phyloP scores from a whole-genome alignment of 2,329 filamentous ascomycete genomes.

The Didymella pinodella region DNA sequence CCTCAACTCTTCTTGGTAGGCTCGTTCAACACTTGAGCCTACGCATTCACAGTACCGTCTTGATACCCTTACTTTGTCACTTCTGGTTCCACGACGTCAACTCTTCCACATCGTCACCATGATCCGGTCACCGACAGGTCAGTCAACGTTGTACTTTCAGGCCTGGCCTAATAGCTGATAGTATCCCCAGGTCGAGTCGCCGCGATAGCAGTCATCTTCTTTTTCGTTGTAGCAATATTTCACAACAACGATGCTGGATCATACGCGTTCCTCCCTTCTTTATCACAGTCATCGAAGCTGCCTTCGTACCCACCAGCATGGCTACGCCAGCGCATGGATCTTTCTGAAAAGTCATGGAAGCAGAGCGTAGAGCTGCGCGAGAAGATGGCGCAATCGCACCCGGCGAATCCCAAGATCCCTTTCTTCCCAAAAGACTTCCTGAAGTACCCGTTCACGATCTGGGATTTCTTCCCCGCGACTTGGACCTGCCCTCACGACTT shows the following conservation, averaged over 20 bases:
- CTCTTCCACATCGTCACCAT: slow-evolving; percentile 17
- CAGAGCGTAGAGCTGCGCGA: slow-evolving; percentile 40
- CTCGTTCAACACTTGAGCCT: slow-evolving; percentile 21
- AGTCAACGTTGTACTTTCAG: neutral
- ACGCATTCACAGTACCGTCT: neutral
- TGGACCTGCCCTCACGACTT: slow-evolving; percentile 48
- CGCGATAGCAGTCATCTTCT: slow-evolving; percentile 32
- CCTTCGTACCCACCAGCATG: slow-evolving; percentile 33
- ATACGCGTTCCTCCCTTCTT: slow-evolving; percentile 36
- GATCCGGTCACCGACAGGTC: slow-evolving; percentile 35
- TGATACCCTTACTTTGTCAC: slow-evolving; percentile 2
- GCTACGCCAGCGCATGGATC: slow-evolving; percentile 39
- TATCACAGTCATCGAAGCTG: slow-evolving; percentile 24
- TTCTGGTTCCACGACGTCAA: neutral
- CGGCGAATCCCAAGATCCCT: slow-evolving; percentile 40
- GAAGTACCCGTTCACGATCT: slow-evolving; percentile 44
- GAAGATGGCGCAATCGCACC: slow-evolving; percentile 38
- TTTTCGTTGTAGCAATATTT: slow-evolving; percentile 38
- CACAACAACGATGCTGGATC: slow-evolving; percentile 37
- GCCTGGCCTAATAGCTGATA: slow-evolving; percentile 18
- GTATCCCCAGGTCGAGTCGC: slow-evolving; percentile 31
- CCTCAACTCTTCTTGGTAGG: slow-evolving; percentile 11
- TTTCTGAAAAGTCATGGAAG: slow-evolving; percentile 44
- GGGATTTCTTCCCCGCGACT: slow-evolving; percentile 46
- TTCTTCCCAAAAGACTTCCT: slow-evolving; percentile 44